A percentile compares a stretch with the other conserved stretches of the same genome.
These are phyloP conservation scores for Simmondsia chinensis DNA, from an alignment of 148 eudicot genomes.

Conservation along the genomic window DNA sequence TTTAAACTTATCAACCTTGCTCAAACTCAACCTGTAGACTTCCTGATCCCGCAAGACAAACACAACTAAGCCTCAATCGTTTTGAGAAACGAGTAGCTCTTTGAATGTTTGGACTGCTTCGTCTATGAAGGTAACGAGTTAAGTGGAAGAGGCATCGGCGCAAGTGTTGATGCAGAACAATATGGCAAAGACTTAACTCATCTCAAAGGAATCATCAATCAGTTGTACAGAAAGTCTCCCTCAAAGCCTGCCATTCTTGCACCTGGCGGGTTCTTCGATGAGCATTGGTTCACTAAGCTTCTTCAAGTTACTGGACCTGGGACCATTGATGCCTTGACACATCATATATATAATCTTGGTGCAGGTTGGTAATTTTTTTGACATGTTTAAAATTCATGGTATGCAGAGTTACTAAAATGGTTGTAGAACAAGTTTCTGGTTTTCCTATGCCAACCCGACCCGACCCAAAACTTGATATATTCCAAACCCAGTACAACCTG, in stretches of 20 bases:
- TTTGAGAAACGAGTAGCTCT: too few relatives aligned
- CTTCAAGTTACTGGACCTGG: slow-evolving; percentile 59
- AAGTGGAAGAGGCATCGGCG: slow-evolving; percentile 74
- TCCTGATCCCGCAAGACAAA: too few relatives aligned
- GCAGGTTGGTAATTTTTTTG: slow-evolving; percentile 67
- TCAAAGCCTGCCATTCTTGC: slow-evolving; percentile 61
- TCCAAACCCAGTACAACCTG: too few relatives aligned
- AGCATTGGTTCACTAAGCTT: slow-evolving; percentile 62
- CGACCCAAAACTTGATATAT: too few relatives aligned
- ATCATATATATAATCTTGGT: slow-evolving; percentile 88
- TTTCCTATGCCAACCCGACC: too few relatives aligned
- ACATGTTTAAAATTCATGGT: too few relatives aligned
- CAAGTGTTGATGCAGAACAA: slow-evolving; percentile 57
- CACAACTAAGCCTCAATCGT: too few relatives aligned
- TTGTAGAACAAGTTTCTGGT: too few relatives aligned
- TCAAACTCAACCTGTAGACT: too few relatives aligned
- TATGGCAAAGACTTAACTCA: slow-evolving; percentile 63
- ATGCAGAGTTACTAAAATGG: too few relatives aligned
- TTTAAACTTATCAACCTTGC: too few relatives aligned
- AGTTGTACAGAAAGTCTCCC: slow-evolving; percentile 31
- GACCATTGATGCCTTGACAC: slow-evolving; percentile 54
- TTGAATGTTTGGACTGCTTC: neutral
- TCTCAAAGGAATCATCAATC: slow-evolving; percentile 39
- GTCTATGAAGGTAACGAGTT: slow-evolving; percentile 71
- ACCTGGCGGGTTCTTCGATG: slow-evolving; percentile 82